Evolutionary conservation across 1,284 basidiomycete species (phyloP).

Genomic region (Wolfiporia cocos): DNA sequence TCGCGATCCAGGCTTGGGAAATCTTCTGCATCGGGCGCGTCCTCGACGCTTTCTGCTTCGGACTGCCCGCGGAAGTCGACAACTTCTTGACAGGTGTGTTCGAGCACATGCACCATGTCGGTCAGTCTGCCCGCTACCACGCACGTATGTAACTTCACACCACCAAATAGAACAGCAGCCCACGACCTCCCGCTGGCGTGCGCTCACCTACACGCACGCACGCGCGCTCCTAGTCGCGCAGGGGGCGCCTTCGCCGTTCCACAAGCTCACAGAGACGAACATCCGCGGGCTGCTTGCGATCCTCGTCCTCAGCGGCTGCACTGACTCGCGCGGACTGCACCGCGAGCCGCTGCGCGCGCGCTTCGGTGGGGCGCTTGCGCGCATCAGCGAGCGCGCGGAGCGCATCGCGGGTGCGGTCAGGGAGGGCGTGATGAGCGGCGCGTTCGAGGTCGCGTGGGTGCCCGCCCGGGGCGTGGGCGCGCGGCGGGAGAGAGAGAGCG

Average conservation of each 20-base stretch:
- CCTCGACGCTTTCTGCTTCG: constrained; percentile 31
- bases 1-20: constrained; percentile 35
- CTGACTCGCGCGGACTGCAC: constrained; percentile 23
- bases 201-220: constrained; percentile 28
- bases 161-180: constrained; percentile 28
- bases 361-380: constrained; percentile 22
- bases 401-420: constrained; percentile 25
- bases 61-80: constrained; percentile 28
- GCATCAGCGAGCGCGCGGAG: constrained; percentile 25
- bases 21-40: constrained; percentile 29
- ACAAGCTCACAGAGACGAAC: constrained; percentile 19
- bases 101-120: constrained; percentile 28
- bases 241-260: constrained; percentile 14
- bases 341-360: constrained; percentile 25
- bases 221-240: constrained; percentile 23
- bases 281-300: constrained; percentile 29
- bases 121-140: constrained; percentile 15
- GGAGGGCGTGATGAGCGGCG: constrained; percentile 30
- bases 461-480: constrained; percentile 7
- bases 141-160: not conserved
- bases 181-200: constrained; percentile 33
- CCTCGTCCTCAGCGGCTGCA: constrained; percentile 28
- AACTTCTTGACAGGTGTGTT: constrained; percentile 27
- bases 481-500: constrained; percentile 13
- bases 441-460: constrained; percentile 27